Conservation (phyloP, 2,329 filamentous ascomycete genomes). For the Talaromyces sp. region DNA sequence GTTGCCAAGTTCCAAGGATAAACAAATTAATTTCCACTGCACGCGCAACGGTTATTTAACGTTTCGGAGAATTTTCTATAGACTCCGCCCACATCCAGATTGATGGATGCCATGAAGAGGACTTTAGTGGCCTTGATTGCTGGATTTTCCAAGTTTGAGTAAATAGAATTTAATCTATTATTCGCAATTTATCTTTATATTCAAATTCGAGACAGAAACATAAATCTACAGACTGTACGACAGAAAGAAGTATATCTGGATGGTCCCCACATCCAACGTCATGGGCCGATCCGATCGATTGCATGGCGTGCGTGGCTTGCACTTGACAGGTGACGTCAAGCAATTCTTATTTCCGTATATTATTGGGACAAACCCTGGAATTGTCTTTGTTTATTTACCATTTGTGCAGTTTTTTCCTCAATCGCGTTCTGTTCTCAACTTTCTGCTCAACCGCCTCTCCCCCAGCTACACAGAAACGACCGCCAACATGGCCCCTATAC, state of each 20-base stretch:
- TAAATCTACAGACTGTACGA: background rate
- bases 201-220: no score
- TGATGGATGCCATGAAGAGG: background rate
- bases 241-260: background rate
- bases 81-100: background rate
- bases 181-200: background rate
- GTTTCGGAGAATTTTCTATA: background rate
- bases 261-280: background rate
- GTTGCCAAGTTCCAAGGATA: background rate
- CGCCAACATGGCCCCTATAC: constrained; percentile 28
- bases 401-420: background rate
- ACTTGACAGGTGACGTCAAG: background rate
- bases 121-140: background rate
- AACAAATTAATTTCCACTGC: background rate
- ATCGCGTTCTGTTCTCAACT: background rate
- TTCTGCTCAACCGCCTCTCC: background rate
- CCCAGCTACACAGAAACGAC: background rate
- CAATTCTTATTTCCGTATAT: no score
- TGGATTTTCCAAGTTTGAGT: background rate
- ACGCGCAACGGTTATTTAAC: background rate
- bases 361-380: background rate
- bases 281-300: background rate
- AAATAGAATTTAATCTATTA: background rate
- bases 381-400: background rate
- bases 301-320: background rate